phyloP scores from a whole-genome alignment of 1,284 basidiomycete genomes.

The Malassezia japonica region DNA sequence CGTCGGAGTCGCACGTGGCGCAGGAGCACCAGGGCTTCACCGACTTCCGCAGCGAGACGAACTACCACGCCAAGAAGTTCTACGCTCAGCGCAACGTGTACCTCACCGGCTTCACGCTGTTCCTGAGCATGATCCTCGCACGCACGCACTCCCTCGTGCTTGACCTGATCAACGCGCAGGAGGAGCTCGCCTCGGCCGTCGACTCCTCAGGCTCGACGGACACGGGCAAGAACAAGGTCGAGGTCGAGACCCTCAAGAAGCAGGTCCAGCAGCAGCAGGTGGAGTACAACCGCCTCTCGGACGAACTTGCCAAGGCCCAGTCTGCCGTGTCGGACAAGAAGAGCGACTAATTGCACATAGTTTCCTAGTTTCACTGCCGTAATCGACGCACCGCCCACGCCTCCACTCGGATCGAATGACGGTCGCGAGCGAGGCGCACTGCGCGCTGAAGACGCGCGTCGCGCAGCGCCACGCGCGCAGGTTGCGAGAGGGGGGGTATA shows the following conservation, averaged over 20 bases:
- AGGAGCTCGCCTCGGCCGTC: slow-evolving; percentile 59
- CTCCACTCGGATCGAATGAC: no score
- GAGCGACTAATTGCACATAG: slow-evolving; percentile 7
- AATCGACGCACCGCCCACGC: neutral
- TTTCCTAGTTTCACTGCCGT: neutral
- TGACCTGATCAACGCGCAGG: slow-evolving; percentile 80
- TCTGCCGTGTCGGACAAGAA: slow-evolving; percentile 35
- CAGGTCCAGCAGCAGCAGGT: slow-evolving; percentile 43
- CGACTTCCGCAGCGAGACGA: slow-evolving; percentile 70
- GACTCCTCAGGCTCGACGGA: slow-evolving; percentile 28
- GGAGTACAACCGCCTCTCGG: slow-evolving; percentile 45
- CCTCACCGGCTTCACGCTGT: slow-evolving; percentile 67
- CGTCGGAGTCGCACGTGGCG: slow-evolving; percentile 63
- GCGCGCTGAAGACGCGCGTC: neutral
- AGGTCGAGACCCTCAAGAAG: slow-evolving; percentile 44
- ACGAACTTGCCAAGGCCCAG: slow-evolving; percentile 52
- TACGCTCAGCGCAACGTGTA: slow-evolving; percentile 68
- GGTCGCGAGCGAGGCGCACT: neutral
- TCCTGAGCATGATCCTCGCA: slow-evolving; percentile 69
- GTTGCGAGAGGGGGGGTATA: no score
- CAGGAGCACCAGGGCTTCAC: slow-evolving; percentile 57
- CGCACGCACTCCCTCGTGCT: slow-evolving; percentile 84
- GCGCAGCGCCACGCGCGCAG: neutral
- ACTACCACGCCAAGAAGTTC: slow-evolving; percentile 75
- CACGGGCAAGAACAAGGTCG: slow-evolving; percentile 24